A percentile compares a stretch with the other conserved stretches of the same genome.
Conservation (phyloP, 2,329 filamentous ascomycete genomes). For the Penicillium carneum region DNA sequence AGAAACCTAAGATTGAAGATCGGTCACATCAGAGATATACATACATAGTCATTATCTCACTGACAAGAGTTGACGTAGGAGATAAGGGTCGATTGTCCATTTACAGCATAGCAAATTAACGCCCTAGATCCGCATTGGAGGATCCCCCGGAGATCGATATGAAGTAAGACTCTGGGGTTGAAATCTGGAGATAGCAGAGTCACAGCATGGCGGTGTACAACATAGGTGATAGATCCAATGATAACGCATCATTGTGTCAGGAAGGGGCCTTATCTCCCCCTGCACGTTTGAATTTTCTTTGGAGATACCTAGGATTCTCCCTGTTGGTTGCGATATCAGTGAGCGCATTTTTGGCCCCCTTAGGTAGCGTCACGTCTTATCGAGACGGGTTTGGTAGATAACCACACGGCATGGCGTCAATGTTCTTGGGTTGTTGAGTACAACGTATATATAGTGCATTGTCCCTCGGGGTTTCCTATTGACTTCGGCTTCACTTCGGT, state of each 20-base stretch:
- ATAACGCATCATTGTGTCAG: not conserved
- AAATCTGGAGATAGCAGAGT: conserved; percentile 35
- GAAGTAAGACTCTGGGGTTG: conserved; percentile 26
- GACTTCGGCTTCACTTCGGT: conserved; percentile 5
- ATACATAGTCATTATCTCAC: not conserved
- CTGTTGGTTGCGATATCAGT: conserved; percentile 15
- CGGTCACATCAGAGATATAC: conserved; percentile 12
- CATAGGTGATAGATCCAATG: conserved; percentile 10
- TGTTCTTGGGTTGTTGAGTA: not conserved
- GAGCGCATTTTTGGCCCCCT: conserved; percentile 19
- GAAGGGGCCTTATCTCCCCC: conserved; percentile 17
- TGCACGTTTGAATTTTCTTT: not conserved
- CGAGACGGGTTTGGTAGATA: conserved; percentile 36
- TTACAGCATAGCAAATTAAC: not conserved
- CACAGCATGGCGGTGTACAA: conserved; percentile 19
- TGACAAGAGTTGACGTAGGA: not conserved
- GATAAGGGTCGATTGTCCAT: conserved; percentile 12
- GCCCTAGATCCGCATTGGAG: conserved; percentile 16
- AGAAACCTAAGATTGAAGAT: conserved; percentile 1
- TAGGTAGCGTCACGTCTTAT: conserved; percentile 39
- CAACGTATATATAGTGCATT: conserved; percentile 25
- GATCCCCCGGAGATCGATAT: conserved; percentile 29
- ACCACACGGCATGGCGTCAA: conserved; percentile 20
- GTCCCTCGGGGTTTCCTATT: not conserved
- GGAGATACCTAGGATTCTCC: conserved; percentile 11